Evolutionary conservation across 1,139 yeast species (phyloP).

Genomic region (Scheffersomyces cryptocercus): DNA sequence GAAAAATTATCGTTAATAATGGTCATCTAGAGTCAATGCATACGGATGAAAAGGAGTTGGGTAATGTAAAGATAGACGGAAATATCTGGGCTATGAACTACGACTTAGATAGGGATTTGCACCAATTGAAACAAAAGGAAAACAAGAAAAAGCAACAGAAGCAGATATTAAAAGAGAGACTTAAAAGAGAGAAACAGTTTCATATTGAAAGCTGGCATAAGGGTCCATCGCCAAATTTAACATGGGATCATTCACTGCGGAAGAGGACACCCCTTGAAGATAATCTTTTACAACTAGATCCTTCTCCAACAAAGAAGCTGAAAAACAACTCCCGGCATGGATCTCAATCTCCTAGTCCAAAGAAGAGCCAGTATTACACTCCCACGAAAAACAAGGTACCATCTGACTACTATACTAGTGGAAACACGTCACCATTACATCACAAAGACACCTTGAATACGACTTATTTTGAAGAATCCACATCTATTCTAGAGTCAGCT

Average conservation of each 20-base stretch:
- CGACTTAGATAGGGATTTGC: constrained; percentile 6
- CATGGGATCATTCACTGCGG: too few relatives aligned
- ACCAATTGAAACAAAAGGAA: constrained; percentile 15
- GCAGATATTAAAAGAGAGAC: constrained; percentile 18
- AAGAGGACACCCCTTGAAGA: constrained; percentile 13
- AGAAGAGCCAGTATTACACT: constrained; percentile 7
- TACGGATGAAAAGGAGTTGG: constrained; percentile 6
- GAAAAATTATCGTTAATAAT: constrained; percentile 57
- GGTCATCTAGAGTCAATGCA: constrained; percentile 59
- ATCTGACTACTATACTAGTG: not conserved
- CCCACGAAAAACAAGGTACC: constrained; percentile 17
- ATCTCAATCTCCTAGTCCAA: not conserved
- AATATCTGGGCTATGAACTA: constrained; percentile 14
- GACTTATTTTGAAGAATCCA: constrained; percentile 8
- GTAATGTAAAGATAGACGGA: constrained; percentile 7
- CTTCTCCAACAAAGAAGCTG: constrained; percentile 30
- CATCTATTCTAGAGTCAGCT: constrained; percentile 2
- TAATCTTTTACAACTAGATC: constrained; percentile 29
- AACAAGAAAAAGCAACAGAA: constrained; percentile 20
- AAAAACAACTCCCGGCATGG: not conserved
- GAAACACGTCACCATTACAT: constrained; percentile 1
- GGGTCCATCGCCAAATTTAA: too few relatives aligned
- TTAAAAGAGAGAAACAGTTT: constrained; percentile 19
- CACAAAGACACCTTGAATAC: constrained; percentile 1
- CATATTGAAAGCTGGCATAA: constrained; percentile 5